A percentile compares a stretch with the other conserved stretches of the same genome.
Conservation (phyloP, 306 rosid genomes). For the Luffa acutangula region DNA sequence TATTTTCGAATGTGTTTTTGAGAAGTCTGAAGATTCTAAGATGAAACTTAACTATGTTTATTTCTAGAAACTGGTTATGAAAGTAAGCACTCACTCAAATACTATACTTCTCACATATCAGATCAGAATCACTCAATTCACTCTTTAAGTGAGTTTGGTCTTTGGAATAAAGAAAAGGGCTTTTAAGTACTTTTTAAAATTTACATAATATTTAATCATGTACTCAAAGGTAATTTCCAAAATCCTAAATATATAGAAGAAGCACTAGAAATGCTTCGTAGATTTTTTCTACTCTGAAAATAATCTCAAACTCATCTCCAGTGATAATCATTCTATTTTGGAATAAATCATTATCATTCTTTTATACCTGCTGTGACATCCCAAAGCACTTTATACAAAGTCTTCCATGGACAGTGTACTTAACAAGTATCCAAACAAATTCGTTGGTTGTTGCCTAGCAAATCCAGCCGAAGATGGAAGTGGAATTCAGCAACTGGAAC, state of each 20-base stretch:
- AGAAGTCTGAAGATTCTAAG: no score
- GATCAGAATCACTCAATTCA: not conserved
- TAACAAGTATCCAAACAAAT: constrained; percentile 69
- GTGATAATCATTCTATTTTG: not conserved
- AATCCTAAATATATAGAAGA: not conserved
- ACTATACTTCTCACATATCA: not conserved
- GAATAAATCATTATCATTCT: not conserved
- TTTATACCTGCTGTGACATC: not conserved
- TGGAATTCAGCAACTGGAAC: constrained; percentile 63
- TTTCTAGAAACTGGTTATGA: not conserved
- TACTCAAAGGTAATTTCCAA: not conserved
- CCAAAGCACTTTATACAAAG: not conserved
- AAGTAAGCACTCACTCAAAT: not conserved
- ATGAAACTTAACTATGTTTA: not conserved
- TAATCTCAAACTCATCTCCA: not conserved
- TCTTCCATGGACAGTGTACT: constrained; percentile 44
- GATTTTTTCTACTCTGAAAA: no score
- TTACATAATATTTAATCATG: not conserved
- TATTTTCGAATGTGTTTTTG: not conserved
- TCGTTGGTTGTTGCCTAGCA: constrained; percentile 88
- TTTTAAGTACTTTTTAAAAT: not conserved
- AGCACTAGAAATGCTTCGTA: no score
- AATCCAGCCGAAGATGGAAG: constrained; percentile 77
- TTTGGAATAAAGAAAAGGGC: not conserved
- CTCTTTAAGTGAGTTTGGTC: not conserved